Conservation (phyloP, 176 grass and related monocot genomes). For the Aechmea fasciata region DNA sequence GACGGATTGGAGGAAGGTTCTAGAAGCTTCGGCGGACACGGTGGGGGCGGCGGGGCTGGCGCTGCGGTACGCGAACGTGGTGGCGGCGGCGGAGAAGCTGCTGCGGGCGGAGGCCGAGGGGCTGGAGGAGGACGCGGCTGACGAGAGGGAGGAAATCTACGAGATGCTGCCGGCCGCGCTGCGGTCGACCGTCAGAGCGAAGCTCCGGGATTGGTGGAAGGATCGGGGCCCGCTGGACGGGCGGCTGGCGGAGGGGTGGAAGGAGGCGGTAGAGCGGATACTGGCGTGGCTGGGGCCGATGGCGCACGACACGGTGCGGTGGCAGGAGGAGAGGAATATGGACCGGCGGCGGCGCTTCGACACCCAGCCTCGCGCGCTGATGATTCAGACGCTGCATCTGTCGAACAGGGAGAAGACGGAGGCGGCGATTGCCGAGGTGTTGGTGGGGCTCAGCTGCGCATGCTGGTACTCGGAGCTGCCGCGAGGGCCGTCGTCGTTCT, state of each 20-base stretch:
- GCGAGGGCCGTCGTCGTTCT: conserved; percentile 27
- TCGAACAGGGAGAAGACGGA: conserved; percentile 77
- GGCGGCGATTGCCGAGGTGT: conserved; percentile 82
- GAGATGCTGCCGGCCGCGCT: conserved; percentile 75
- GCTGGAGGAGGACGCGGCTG: conserved; percentile 40
- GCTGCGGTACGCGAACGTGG: conserved; percentile 70
- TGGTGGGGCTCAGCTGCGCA: conserved; percentile 85
- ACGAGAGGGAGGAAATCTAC: conserved; percentile 69
- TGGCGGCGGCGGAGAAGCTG: conserved; percentile 57
- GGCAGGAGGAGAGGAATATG: conserved; percentile 90
- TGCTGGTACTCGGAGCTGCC: conserved; percentile 85
- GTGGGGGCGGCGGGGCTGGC: conserved; percentile 64
- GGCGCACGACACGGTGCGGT: conserved; percentile 57
- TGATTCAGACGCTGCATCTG: conserved; percentile 74
- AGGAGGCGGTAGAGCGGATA: conserved; percentile 52
- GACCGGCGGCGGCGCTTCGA: conserved; percentile 59
- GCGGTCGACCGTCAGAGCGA: conserved; percentile 49
- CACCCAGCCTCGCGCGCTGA: conserved; percentile 34
- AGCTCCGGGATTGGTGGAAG: conserved; percentile 86
- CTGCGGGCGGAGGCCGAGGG: conserved; percentile 50
- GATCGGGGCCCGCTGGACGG: conserved; percentile 55
- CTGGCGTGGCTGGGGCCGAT: conserved; percentile 77
- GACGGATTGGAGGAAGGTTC: conserved; percentile 42
- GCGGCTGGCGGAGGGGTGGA: conserved; percentile 69
- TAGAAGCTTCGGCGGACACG: conserved; percentile 35